Conservation (phyloP, 768 basidiomycete genomes). For the Pleurotus tuoliensis region DNA sequence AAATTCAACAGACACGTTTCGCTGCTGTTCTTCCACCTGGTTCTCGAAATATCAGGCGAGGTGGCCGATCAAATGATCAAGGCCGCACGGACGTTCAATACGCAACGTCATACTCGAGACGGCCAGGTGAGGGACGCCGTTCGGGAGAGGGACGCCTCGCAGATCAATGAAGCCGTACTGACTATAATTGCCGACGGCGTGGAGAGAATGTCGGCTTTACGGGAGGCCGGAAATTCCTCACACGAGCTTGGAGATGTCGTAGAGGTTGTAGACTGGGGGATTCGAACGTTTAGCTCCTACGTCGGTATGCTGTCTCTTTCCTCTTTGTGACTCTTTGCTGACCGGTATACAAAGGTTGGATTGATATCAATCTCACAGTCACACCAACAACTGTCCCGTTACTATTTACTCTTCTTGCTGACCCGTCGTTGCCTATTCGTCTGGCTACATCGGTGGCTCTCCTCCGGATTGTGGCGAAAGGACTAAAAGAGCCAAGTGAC, state of each 20-base stretch:
- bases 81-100: conserved; percentile 70
- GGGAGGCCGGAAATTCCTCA: conserved; percentile 44
- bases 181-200: conserved; percentile 73
- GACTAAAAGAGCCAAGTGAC: conserved; percentile 86
- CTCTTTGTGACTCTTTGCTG: background rate
- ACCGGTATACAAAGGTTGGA: conserved; percentile 67
- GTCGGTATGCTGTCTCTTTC: conserved; percentile 63
- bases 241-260: conserved; percentile 54
- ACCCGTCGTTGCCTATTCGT: conserved; percentile 74
- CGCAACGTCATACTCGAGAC: conserved; percentile 76
- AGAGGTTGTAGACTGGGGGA: conserved; percentile 90
- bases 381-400: conserved; percentile 85
- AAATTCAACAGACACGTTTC: conserved; percentile 79
- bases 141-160: conserved; percentile 81
- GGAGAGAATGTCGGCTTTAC: conserved; percentile 49
- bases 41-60: conserved; percentile 94
- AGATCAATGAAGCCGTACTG: conserved; percentile 84
- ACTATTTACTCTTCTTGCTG: conserved; percentile 78
- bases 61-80: conserved; percentile 96
- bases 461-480: conserved; percentile 83
- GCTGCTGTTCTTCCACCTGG: conserved; percentile 84
- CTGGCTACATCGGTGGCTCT: conserved; percentile 80
- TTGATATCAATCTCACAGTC: conserved; percentile 94
- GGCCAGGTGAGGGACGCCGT: conserved; percentile 84
- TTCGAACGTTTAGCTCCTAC: conserved; percentile 89